Percentiles rank a stretch among this genome's conserved stretches.
These are phyloP conservation scores for Wickerhamomyces strasburgensis DNA, from an alignment of 805 yeast genomes.

Conservation along the genomic window DNA sequence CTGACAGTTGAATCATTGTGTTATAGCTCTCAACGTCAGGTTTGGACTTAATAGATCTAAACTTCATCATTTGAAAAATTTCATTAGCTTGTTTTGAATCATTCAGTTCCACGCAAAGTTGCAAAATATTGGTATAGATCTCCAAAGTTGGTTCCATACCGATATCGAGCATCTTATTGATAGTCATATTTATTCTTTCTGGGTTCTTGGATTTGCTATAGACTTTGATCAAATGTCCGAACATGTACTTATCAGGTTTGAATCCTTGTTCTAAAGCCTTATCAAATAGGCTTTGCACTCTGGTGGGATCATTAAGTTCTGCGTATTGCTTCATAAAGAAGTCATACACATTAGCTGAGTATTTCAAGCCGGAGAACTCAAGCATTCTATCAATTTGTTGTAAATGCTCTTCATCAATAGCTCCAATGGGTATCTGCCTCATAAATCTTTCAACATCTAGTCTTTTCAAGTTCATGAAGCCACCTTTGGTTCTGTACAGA, in stretches of 20 bases:
- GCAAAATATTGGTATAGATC: conserved; percentile 53
- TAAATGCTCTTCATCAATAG: conserved; percentile 25
- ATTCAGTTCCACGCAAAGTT: conserved; percentile 49
- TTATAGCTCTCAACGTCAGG: conserved; percentile 71
- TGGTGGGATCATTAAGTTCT: conserved; percentile 20
- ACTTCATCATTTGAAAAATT: conserved; percentile 82
- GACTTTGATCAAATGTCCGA: conserved; percentile 37
- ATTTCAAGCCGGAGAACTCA: conserved; percentile 25
- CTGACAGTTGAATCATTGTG: conserved; percentile 63
- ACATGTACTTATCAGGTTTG: conserved; percentile 32
- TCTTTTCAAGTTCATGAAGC: conserved; percentile 29
- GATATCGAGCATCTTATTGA: conserved; percentile 23
- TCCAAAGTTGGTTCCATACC: conserved; percentile 36
- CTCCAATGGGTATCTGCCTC: conserved; percentile 31
- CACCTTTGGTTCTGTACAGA: conserved; percentile 24
- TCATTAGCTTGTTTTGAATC: conserved; percentile 60
- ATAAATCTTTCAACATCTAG: conserved; percentile 32
- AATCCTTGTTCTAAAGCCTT: conserved; percentile 22
- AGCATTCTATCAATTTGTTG: conserved; percentile 30
- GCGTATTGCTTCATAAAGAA: conserved; percentile 34
- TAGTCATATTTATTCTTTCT: conserved; percentile 18
- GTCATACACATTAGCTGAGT: conserved; percentile 30
- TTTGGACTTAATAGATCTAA: conserved; percentile 55
- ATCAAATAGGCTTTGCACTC: conserved; percentile 31
- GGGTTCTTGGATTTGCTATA: conserved; percentile 31